Percentiles rank a stretch among this genome's conserved stretches.
These are phyloP conservation scores for Byssochlamys sp. DNA, from an alignment of 2,329 filamentous ascomycete species.

Conservation along the genomic window DNA sequence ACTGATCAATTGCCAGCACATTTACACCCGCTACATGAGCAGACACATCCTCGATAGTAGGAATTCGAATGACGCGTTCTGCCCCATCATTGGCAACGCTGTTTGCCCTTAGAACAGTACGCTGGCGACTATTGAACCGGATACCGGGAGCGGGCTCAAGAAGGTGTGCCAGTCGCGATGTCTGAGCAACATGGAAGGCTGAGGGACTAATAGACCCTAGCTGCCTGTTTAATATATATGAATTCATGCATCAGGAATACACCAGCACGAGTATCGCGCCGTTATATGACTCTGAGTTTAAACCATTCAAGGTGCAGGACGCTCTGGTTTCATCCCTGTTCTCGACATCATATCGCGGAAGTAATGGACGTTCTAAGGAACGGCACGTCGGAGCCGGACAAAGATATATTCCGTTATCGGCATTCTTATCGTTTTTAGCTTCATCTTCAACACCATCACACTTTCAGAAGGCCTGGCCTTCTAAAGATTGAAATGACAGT, in stretches of 20 bases:
- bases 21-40: conserved; percentile 74
- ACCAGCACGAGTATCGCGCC: neutral
- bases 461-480: neutral
- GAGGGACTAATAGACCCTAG: conserved; percentile 57
- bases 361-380: neutral
- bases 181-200: conserved; percentile 56
- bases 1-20: conserved; percentile 67
- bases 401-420: neutral
- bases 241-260: conserved; percentile 57
- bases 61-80: conserved; percentile 7
- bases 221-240: conserved; percentile 65
- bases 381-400: neutral
- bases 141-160: conserved; percentile 59
- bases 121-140: conserved; percentile 57
- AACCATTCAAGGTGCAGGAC: too few species aligned
- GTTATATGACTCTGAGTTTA: neutral
- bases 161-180: conserved; percentile 56
- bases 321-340: too few species aligned
- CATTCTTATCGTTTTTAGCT: neutral
- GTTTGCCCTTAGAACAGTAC: conserved; percentile 16
- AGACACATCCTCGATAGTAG: conserved; percentile 20
- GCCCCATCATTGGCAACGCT: conserved; percentile 1
- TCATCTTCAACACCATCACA: neutral
- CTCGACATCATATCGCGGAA: too few species aligned
- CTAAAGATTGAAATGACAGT: neutral